Evolutionary conservation across 176 grass and related monocot genomes (phyloP).

Genomic region (Aegilops tauschii): DNA sequence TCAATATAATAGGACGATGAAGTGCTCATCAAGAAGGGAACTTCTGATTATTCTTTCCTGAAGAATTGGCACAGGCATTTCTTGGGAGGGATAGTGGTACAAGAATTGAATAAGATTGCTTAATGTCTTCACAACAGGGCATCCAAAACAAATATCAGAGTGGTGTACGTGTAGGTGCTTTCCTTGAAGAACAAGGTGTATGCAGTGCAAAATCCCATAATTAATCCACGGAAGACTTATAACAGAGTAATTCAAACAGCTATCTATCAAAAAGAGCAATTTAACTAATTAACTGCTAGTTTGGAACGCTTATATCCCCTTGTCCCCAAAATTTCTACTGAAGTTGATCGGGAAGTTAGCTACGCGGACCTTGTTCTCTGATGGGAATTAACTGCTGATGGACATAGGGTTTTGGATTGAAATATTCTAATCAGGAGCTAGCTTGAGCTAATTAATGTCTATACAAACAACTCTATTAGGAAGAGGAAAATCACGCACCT

Average conservation of each 20-base stretch:
- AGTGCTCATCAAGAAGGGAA: slow-evolving; percentile 52
- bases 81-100: slow-evolving; percentile 19
- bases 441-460: not conserved
- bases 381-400: not conserved
- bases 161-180: slow-evolving; percentile 16
- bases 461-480: not conserved
- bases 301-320: not conserved
- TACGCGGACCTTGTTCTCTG: not conserved
- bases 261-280: not conserved
- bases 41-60: slow-evolving; percentile 49
- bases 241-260: not conserved
- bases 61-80: slow-evolving; percentile 33
- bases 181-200: slow-evolving; percentile 26
- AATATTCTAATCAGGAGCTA: not conserved
- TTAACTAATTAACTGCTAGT: not conserved
- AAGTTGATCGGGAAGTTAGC: not conserved
- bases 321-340: not conserved
- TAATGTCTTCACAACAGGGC: slow-evolving; percentile 6
- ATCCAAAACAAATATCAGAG: slow-evolving; percentile 28
- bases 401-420: slow-evolving; percentile 16
- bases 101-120: slow-evolving; percentile 52
- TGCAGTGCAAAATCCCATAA: slow-evolving; percentile 5
- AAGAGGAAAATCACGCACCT: slow-evolving; percentile 30
- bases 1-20: slow-evolving; percentile 30
- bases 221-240: not conserved